Base-by-base conservation (phyloP, 225 moss, liverwort and hornwort species). In the Physcomitrium patens region DNA sequence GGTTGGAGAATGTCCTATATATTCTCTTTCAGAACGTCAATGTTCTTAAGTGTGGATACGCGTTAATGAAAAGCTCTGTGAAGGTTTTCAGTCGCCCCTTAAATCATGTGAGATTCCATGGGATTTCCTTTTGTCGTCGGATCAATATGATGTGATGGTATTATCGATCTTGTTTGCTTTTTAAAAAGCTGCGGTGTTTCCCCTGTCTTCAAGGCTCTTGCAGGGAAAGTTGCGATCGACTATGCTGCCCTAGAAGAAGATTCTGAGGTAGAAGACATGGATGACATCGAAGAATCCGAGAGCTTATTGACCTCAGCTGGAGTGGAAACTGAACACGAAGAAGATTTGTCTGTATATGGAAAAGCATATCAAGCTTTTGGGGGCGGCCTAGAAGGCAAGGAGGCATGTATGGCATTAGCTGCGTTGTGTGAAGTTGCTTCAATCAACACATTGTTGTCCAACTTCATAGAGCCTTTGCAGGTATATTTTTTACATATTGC, bases 391-490 rank as follows among this genome's bases (percentile, higher is more conserved):
- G 88, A 84, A 28, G 99, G 99, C 69, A 93, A 92, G 78, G 95
- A 95, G 79, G 95, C 95, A 50, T 99, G 99, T 77, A 93, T 93
- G 91, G 99, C 95, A 57, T 78, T 99, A 54, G 82, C 99, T 63
- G 95, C 99, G 65, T 88, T 99, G 44, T 95, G 99, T 77, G 95
- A 99, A 86, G 91, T 99, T 58, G 89, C 95, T 31, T 93, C 99
- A 28, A 99, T 99, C 62, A 99, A 92, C 71, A 99, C 99, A 65
- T 81, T 99, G 37, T 78, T 99, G 53, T 95, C 99, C 11, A 99
- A 99, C 58, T 99, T 95, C 53, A 99, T 99, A 65, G 91, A 95
- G 83, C 95, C 95, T 19, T 79, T 99, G 70, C 99, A 95, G 93
- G 99, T 96, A 78, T 63, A 8, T 49, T 1, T 9, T 44, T 42